Base-by-base conservation (phyloP, 78 protist genomes). In the Thecamonas trahens region DNA sequence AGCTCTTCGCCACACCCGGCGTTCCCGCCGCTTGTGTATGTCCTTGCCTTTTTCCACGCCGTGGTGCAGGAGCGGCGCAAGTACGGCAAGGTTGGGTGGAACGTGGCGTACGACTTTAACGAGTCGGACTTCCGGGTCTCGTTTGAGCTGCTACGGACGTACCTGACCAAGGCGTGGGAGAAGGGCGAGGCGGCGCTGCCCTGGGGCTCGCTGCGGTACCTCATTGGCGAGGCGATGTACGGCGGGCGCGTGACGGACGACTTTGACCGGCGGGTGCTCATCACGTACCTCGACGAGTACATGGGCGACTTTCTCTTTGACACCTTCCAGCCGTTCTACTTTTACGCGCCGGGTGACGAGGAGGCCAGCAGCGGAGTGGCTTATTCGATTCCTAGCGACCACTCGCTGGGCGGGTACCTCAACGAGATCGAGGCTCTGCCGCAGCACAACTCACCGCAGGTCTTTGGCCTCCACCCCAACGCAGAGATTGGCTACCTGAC, bases 1-100 rank as follows among this genome's bases (percentile, higher is more conserved):
- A 68, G 17, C 22, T 32, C 1, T 9, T 88, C 91, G 61, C 82
- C 80, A 42, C 94, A 91, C 72, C 52, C 49, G 29, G 87, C 89
- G 4, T 94, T 72, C 86, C 40, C 63, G 31, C 78, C 94, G 18
- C 84, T 89, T 28, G 88, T 91, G 34, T 94, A 73, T 60, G 92
- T 82, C 50, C 86, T 94, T 6, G 59, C 92, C 17, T 94, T 91
- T 83, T 87, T 94, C 85, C 98, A 94, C 72, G 92, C 98, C 4
- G 95, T 94, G 29, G 89, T 93, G 49, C 92, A 87, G 77, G 97
- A 93, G 83, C 80, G 98, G 39, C 78, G 91, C 40, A 90, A 87
- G 80, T 94, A 87, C 67, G 98, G 98, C 65, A 89, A 89, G 84
- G 39, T 90, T 26, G 98, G 96, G 3, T 90, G 95, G 95, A 90